Conservation (phyloP, 441 rosid species). For the Arabidopsis hybrid region DNA sequence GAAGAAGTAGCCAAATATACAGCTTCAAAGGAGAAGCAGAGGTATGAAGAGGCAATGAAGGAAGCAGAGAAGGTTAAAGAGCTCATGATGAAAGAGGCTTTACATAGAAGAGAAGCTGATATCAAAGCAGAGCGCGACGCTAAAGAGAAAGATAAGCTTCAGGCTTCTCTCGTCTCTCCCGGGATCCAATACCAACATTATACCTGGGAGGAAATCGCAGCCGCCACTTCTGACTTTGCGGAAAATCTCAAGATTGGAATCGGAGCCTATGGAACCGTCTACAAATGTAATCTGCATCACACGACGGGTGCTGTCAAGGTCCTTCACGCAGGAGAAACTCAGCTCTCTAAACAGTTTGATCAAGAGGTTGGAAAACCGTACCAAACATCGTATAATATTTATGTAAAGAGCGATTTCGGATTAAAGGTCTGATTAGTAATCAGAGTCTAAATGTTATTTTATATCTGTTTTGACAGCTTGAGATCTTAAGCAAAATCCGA, state of each 20-base stretch:
- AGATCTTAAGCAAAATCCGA: conserved; percentile 80
- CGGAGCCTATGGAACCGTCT: conserved; percentile 93
- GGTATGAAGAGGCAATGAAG: conserved; percentile 60
- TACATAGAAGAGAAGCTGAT: conserved; percentile 68
- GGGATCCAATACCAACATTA: conserved; percentile 63
- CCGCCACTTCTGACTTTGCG: conserved; percentile 81
- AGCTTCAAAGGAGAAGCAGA: conserved; percentile 72
- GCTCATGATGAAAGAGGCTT: conserved; percentile 66
- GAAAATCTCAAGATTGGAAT: conserved; percentile 77
- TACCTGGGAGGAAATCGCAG: conserved; percentile 81
- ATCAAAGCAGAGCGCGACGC: conserved; percentile 59
- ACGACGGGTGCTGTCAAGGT: conserved; percentile 86
- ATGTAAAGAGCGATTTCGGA: too few species aligned
- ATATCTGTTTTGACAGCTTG: conserved; percentile 61
- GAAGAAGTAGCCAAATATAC: conserved; percentile 64
- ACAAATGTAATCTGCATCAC: conserved; percentile 76
- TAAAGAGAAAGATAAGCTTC: conserved; percentile 76
- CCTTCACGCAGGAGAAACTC: conserved; percentile 70
- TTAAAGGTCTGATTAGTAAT: too few species aligned
- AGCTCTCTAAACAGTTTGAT: conserved; percentile 70
- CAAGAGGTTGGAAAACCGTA: conserved; percentile 64
- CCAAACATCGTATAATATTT: background rate
- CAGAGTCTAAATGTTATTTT: conserved; percentile 1
- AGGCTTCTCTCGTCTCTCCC: conserved; percentile 61
- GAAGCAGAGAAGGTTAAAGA: conserved; percentile 63